Evolutionary conservation across 768 basidiomycete genomes (phyloP), one percentile per base, ranked within the genome.

Genomic region (Termitomyces sp.): DNA sequence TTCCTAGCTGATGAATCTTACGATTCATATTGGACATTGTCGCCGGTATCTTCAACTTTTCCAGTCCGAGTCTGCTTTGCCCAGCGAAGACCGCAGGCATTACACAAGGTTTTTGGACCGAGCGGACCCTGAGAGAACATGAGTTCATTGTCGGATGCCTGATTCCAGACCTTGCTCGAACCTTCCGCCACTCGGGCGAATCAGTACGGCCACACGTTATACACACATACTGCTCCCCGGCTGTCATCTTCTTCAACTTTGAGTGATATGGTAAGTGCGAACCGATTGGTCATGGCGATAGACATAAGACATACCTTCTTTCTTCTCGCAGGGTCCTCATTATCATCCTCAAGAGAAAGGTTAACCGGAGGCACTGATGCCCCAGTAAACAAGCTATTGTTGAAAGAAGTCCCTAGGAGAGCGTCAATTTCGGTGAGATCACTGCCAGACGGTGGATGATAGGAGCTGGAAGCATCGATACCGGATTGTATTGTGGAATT

Each of bases 141-240:
- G 37, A 57, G 53, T 27, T 25, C 25, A 57, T 35, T 46, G 56
- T 23, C n/a, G 57, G 54, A 27, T 8, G 38, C 21, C 29, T n/a
- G 32, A 45, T 46, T 11, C n/a, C 32, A 35, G n/a, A 43, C 42
- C 34, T 8, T 34, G 9, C 19, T 61, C 71, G 21, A 25, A 76
- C 92, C 81, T 94, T 95, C 64, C 96, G 83, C 96, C 96, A 99
- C 73, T 99, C 96, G 0, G 97, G 95, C 41, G 93, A 95, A 71
- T 95, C 92, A 1, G 95, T 98, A 58, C 93, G 81, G 17, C 97
- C 97, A 64, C 96, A 99, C 14, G 88, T 93, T 32, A 91, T 80
- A 66, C 95, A 98, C 11, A 95, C 92, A 67, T 93, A 84, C 66
- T 89, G 88, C 54, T 91, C 89, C 4, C 72, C 67, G 19, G 69